Conservation (phyloP, 192 early-diverging fungal genomes). For the Kickxella alabastrina region DNA sequence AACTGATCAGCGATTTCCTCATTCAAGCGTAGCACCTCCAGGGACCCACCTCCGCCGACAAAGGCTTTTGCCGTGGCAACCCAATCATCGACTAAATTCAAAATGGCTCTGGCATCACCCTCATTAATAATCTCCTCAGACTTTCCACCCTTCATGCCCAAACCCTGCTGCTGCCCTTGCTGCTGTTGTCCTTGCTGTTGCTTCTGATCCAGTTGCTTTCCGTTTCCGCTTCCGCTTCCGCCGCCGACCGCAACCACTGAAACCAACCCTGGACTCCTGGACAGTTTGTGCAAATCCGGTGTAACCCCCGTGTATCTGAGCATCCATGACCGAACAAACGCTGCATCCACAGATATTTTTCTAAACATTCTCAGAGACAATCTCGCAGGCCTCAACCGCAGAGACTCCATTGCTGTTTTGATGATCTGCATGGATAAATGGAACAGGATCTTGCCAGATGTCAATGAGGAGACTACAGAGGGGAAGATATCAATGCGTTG, state of each 20-base stretch:
- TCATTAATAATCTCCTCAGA: conserved; percentile 18
- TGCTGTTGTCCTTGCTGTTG: neutral
- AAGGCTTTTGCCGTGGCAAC: conserved; percentile 26
- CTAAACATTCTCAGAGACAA: conserved; percentile 15
- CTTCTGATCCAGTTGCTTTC: neutral
- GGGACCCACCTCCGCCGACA: too few relatives aligned
- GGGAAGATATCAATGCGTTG: conserved; percentile 50
- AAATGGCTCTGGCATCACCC: conserved; percentile 24
- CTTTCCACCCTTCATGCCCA: too few relatives aligned
- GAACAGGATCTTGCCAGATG: conserved; percentile 35
- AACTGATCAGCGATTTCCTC: too few relatives aligned
- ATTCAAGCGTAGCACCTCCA: too few relatives aligned
- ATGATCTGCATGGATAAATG: conserved; percentile 43
- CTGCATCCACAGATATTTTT: conserved; percentile 32
- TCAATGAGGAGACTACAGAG: conserved; percentile 12
- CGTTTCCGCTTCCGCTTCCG: too few relatives aligned
- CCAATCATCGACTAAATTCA: conserved; percentile 45
- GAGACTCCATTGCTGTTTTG: conserved; percentile 34
- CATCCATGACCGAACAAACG: conserved; percentile 44
- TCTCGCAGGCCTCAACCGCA: conserved; percentile 19
- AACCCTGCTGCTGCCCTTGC: too few relatives aligned
- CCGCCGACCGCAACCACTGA: too few relatives aligned
- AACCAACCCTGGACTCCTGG: conserved; percentile 2
- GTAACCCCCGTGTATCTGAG: conserved; percentile 34
- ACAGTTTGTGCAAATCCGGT: conserved; percentile 15